phyloP scores from a whole-genome alignment of 352 stramenopile species.

The Globisporangium radiosum region DNA sequence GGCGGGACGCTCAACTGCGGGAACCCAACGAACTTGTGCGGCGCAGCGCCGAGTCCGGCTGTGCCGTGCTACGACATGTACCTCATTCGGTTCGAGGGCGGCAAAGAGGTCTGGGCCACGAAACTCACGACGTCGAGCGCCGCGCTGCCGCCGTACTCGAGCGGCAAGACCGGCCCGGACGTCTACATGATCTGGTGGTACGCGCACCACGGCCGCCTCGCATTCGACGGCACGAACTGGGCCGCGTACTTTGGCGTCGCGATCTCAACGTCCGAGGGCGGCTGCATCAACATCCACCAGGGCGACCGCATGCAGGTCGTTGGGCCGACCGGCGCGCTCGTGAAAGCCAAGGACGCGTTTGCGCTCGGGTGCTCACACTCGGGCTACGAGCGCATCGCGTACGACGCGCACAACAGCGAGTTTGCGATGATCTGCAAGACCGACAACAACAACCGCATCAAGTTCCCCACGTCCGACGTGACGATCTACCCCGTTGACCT shows the following conservation, averaged over 20 bases:
- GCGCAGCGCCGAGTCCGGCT: constrained; percentile 24
- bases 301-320: constrained; percentile 65
- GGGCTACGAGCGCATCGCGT: constrained; percentile 51
- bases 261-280: constrained; percentile 43
- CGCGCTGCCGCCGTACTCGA: constrained; percentile 46
- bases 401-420: constrained; percentile 32
- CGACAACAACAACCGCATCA: constrained; percentile 70
- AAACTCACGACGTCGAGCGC: constrained; percentile 50
- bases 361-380: constrained; percentile 59
- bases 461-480: constrained; percentile 39
- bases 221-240: constrained; percentile 53
- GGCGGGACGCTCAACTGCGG: constrained; percentile 56
- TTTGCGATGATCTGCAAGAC: constrained; percentile 60
- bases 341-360: constrained; percentile 37
- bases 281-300: constrained; percentile 70
- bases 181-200: constrained; percentile 75
- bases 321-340: constrained; percentile 26
- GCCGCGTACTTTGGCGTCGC: constrained; percentile 51
- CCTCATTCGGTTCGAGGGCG: constrained; percentile 41
- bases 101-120: constrained; percentile 44
- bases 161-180: constrained; percentile 27
- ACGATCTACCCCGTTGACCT: constrained; percentile 59
- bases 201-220: constrained; percentile 53
- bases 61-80: constrained; percentile 61
- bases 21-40: constrained; percentile 47